Conservation (phyloP, 176 grass and related monocot genomes). For the Pontederia paniculata region DNA sequence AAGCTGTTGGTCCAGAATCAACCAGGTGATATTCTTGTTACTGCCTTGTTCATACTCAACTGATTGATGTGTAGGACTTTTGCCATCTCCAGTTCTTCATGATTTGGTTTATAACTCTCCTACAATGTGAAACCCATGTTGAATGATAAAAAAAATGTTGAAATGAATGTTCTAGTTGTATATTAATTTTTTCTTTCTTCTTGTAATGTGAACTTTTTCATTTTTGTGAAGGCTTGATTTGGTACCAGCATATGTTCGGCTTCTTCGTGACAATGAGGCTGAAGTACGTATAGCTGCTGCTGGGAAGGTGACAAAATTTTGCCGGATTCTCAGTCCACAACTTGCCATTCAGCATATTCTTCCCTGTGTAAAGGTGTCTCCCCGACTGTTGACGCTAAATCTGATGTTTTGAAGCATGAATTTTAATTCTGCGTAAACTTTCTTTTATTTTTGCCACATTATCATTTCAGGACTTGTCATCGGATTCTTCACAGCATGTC, state of each 20-base stretch:
- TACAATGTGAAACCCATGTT: no score
- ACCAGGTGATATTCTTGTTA: conserved; percentile 35
- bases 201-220: conserved; percentile 4
- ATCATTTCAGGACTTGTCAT: conserved; percentile 51
- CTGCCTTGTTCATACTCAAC: conserved; percentile 2
- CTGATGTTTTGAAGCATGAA: background rate
- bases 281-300: conserved; percentile 95
- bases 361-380: conserved; percentile 70
- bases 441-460: background rate
- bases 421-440: background rate
- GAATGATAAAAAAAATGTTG: no score
- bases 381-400: background rate
- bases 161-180: no score
- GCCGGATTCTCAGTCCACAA: conserved; percentile 57
- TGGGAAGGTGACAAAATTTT: conserved; percentile 95
- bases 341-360: conserved; percentile 80
- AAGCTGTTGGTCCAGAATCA: conserved; percentile 74
- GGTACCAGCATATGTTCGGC: conserved; percentile 80
- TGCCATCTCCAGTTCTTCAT: no score
- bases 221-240: conserved; percentile 46
- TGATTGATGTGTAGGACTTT: background rate
- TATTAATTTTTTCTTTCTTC: background rate
- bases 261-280: conserved; percentile 93
- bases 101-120: no score
- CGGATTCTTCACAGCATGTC: conserved; percentile 95